Evolutionary conservation across 495 filamentous ascomycete genomes (phyloP).

Genomic region (Margaritispora aquatica): DNA sequence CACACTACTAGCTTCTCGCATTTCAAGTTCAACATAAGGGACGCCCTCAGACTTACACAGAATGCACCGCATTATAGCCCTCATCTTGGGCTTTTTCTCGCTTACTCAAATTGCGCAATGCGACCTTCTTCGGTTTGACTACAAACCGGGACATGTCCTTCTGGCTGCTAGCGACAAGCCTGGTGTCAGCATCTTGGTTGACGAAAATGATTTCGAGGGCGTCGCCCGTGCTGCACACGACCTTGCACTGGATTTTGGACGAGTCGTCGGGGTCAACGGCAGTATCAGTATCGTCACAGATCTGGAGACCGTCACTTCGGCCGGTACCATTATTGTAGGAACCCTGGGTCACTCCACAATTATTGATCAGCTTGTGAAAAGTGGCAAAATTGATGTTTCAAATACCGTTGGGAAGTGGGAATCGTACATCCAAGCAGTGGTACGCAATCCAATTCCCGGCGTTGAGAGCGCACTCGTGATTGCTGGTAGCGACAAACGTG

Average conservation of each 20-base stretch:
- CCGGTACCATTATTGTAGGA: slow-evolving; percentile 54
- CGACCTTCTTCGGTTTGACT: too few species aligned
- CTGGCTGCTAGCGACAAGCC: too few species aligned
- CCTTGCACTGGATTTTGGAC: slow-evolving; percentile 62
- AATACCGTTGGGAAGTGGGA: slow-evolving; percentile 61
- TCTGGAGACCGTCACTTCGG: slow-evolving; percentile 23
- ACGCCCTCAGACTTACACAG: too few species aligned
- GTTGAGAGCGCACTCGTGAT: slow-evolving; percentile 57
- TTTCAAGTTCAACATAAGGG: too few species aligned
- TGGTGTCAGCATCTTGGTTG: too few species aligned
- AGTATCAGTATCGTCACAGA: slow-evolving; percentile 41
- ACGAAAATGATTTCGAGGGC: too few species aligned
- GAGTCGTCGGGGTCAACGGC: slow-evolving; percentile 56
- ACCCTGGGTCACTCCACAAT: slow-evolving; percentile 57
- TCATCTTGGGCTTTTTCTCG: too few species aligned
- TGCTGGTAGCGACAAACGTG: slow-evolving; percentile 59
- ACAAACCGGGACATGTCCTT: too few species aligned
- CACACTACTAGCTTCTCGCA: too few species aligned
- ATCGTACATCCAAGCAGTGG: slow-evolving; percentile 53
- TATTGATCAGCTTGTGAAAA: slow-evolving; percentile 47
- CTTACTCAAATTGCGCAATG: too few species aligned
- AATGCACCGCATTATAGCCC: too few species aligned
- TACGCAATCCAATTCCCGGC: slow-evolving; percentile 52
- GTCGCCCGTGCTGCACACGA: slow-evolving; percentile 60
- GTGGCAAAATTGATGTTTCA: slow-evolving; percentile 50